Percentiles rank a stretch among this genome's conserved stretches.
These are phyloP conservation scores for Ceratobasidium sp. DNA, from an alignment of 1,284 basidiomycete species.

Conservation along the genomic window DNA sequence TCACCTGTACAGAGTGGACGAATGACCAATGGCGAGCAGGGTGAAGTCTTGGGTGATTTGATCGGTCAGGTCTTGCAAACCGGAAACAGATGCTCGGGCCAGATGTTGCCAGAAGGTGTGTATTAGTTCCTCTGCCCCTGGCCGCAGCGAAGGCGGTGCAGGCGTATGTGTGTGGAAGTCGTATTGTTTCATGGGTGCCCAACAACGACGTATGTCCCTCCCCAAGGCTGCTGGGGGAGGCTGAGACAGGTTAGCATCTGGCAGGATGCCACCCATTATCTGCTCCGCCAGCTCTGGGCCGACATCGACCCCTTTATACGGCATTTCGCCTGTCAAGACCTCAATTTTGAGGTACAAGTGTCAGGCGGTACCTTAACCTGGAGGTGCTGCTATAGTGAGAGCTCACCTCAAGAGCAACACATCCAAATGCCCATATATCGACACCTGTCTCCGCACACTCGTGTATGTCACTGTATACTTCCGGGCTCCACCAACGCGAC, in stretches of 20 bases:
- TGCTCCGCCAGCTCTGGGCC: background rate
- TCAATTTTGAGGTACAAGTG: background rate
- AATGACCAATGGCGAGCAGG: no score
- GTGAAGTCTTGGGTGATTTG: no score
- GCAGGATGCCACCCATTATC: background rate
- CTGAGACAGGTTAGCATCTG: background rate
- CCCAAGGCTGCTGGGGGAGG: background rate
- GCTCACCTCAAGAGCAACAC: conserved; percentile 6
- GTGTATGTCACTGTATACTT: background rate
- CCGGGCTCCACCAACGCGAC: conserved; percentile 2
- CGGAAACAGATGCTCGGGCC: no score
- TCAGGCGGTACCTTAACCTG: background rate
- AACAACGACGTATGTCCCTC: background rate
- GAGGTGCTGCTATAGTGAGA: no score
- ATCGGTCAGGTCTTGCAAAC: no score
- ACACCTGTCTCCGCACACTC: background rate
- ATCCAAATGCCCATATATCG: conserved; percentile 1
- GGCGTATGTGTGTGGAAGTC: background rate
- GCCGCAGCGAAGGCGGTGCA: background rate
- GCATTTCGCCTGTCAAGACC: background rate
- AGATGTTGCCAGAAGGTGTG: background rate
- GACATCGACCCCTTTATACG: background rate
- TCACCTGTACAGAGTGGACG: no score
- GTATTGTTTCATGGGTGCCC: background rate
- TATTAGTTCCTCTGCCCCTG: background rate